A percentile compares a stretch with the other conserved stretches of the same genome.
These are phyloP conservation scores for Saksenaea vasiformis DNA, from an alignment of 371 early-diverging fungal genomes.

Conservation along the genomic window DNA sequence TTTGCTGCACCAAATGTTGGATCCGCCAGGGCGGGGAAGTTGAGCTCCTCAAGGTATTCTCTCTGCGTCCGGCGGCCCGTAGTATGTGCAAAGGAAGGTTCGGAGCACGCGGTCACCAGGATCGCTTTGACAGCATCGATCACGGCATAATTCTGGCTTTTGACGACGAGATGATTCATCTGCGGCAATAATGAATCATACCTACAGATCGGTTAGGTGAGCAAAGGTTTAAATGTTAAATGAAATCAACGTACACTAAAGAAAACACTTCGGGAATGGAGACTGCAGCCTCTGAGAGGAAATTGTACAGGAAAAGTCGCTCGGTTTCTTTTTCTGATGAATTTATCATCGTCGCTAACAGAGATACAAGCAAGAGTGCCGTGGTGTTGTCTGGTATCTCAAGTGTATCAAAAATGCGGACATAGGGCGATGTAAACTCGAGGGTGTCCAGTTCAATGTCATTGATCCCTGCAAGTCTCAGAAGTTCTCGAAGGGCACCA, in stretches of 20 bases:
- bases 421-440: constrained; percentile 9
- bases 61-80: constrained; percentile 33
- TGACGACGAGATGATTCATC: constrained; percentile 49
- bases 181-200: constrained; percentile 56
- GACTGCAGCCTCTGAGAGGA: constrained; percentile 59
- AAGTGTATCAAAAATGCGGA: constrained; percentile 33
- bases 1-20: constrained; percentile 27
- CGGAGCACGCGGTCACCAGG: constrained; percentile 70
- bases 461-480: constrained; percentile 46
- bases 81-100: constrained; percentile 43
- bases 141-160: constrained; percentile 45
- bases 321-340: constrained; percentile 66
- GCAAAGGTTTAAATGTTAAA: constrained; percentile 8
- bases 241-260: constrained; percentile 30
- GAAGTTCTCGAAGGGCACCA: constrained; percentile 43
- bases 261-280: constrained; percentile 60
- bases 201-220: constrained; percentile 6
- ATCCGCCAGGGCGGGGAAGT: constrained; percentile 37
- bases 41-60: constrained; percentile 54
- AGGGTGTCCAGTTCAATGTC: constrained; percentile 23
- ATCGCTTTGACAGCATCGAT: constrained; percentile 60
- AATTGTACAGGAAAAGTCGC: constrained; percentile 62
- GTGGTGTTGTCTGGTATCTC: constrained; percentile 53
- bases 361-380: constrained; percentile 59
- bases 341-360: constrained; percentile 67